Evolutionary conservation across 495 filamentous ascomycete species (phyloP), one percentile per base, ranked within the genome.

Genomic region (Penicillium pancosmium): DNA sequence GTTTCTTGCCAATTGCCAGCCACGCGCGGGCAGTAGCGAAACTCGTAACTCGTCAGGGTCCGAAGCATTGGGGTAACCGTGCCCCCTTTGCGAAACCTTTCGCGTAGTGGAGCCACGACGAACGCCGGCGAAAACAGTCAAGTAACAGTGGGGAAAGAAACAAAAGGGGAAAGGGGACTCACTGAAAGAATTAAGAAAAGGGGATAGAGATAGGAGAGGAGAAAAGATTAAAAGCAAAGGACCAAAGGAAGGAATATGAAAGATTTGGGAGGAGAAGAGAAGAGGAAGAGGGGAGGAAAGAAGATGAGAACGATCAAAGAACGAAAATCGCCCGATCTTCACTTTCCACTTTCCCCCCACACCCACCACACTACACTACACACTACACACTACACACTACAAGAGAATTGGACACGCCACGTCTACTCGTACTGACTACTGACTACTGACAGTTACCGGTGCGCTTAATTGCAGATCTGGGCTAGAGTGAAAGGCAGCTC

Each of bases 41-140:
- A 44, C 5, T 12, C 4, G 11, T 38, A 13, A 48, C 41, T 60
- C 53, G 18, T 38, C 51, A 64, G 50, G 63, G 52, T 52, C 55
- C 52, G 48, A 47, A 57, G 44, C 46, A 55, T 58, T 58, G 54
- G 55, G 59, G 52, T 50, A 62, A 54, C 55, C 56, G 55, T 62
- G 54, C 53, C 58, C 60, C 67, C 67, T 60, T 70, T 68, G 65
- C 60, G 66, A 63, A 61, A 60, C 64, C 48, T 63, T 36, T 66
- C 40, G 55, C 60, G 50, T 57, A 53, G 67, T 68, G 67, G 65
- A 68, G 66, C n/a, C 41, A 44, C 41, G n/a, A 66, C 60, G 19
- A 38, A 53, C 33, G 23, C 54, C 54, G 56, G 56, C 59, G 50
- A 59, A 46, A 61, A 60, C 57, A 57, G 25, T 27, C 5, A 31